Conservation (phyloP, 2,329 filamentous ascomycete genomes). For the Erysiphe neolycopersici region DNA sequence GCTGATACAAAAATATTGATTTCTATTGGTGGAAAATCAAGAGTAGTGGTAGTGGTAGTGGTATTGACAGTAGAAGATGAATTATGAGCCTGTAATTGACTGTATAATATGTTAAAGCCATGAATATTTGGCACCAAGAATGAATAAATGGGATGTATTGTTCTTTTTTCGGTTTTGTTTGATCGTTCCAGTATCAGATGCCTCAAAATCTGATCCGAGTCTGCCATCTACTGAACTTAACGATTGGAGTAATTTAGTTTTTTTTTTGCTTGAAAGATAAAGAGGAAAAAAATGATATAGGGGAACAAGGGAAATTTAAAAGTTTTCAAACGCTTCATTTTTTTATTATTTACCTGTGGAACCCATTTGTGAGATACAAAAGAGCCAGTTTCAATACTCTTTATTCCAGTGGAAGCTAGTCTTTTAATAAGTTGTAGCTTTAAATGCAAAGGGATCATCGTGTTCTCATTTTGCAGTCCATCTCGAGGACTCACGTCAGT, state of each 20-base stretch:
- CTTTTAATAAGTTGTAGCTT: conserved; percentile 53
- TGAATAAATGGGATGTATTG: conserved; percentile 24
- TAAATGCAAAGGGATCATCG: conserved; percentile 37
- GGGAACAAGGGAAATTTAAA: too few species aligned
- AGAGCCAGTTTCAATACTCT: conserved; percentile 53
- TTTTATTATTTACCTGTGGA: conserved; percentile 33
- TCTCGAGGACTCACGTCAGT: conserved; percentile 69
- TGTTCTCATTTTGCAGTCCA: conserved; percentile 69
- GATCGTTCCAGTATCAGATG: conserved; percentile 19
- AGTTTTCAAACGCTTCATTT: too few species aligned
- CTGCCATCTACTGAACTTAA: conserved; percentile 30
- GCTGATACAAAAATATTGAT: conserved; percentile 61
- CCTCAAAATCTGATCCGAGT: conserved; percentile 47
- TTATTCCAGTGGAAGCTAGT: conserved; percentile 39
- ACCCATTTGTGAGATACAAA: conserved; percentile 71
- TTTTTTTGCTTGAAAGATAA: too few species aligned
- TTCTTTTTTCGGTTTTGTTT: too few species aligned
- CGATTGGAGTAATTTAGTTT: too few species aligned
- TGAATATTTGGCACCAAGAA: conserved; percentile 58
- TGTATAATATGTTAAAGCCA: conserved; percentile 36
- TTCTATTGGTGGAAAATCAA: conserved; percentile 24
- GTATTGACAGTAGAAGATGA: too few species aligned
- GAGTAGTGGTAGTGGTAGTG: too few species aligned
- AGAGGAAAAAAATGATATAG: conserved; percentile 11
- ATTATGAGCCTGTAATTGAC: conserved; percentile 19